Evolutionary conservation across 2,329 filamentous ascomycete genomes (phyloP), one percentile per base, ranked within the genome.

Genomic region (Penicillium sp.): DNA sequence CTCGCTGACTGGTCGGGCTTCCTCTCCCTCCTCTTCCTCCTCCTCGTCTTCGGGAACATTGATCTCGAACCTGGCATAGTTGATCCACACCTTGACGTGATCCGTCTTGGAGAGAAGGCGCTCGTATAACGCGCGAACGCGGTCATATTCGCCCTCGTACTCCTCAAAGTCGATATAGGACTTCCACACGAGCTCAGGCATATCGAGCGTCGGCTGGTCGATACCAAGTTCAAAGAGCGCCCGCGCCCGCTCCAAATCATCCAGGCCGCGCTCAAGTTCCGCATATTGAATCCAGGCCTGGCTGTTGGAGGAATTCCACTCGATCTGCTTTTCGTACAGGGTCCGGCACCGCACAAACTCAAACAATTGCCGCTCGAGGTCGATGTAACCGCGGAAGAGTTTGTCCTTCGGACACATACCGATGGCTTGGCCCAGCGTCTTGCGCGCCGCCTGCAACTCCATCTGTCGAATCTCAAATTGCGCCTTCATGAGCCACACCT

Each of bases 61-160:
- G 80, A 98, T 91, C 77, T 99, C 95, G 72, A 99, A 98, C 75
- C 96, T 91, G n/a, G 95, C 95, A 78, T 94, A 99, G 75, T 91
- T 94, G 76, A 95, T 96, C 95, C 95, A 99, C 60, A 99, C 95
- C 82, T 98, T 99, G 82, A 97, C 92, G 73, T 99, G 95, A 71
- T 95, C 89, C n/a, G 95, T 96, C 86, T 96, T 97, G 70, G 91
- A 83, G 44, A 99, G 84, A 13, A 99, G 83, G 7, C 94, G 87
- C 79, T 98, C 94, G 78, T 98, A 99, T 46, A 99, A 81, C 3
- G 81, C 80, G 50, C 95, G 85, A 4, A 92, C 92, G 50, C 88
- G 83, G 54, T 92, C 91, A 75, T 94, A 97, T 75, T 97, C 92
- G 70, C 88, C 91, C 75, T 96, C 92, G 69, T 96, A 92, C 73